A percentile compares a stretch with the other conserved stretches of the same genome.
These are phyloP conservation scores for Botrytis cinerea DNA, from an alignment of 2,329 filamentous ascomycete species.

Conservation along the genomic window DNA sequence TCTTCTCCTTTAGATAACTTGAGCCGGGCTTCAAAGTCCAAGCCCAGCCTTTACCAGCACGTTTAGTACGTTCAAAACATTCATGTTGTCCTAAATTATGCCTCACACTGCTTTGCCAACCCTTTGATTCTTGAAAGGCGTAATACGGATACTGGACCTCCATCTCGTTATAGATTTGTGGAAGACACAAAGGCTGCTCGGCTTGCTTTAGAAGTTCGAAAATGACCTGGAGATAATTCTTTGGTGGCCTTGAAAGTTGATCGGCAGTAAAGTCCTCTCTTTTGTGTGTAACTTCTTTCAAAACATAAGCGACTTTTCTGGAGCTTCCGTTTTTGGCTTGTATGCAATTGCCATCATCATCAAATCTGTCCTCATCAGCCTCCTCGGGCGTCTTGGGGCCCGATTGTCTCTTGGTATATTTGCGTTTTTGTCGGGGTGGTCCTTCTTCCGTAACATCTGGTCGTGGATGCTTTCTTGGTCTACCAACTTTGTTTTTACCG, in stretches of 20 bases:
- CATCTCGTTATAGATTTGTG: conserved; percentile 61
- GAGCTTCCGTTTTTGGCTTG: conserved; percentile 8
- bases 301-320: conserved; percentile 45
- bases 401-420: conserved; percentile 64
- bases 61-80: conserved; percentile 56
- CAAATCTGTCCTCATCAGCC: conserved; percentile 44
- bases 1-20: conserved; percentile 59
- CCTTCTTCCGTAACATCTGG: conserved; percentile 52
- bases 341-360: conserved; percentile 19
- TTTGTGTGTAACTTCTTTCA: conserved; percentile 57
- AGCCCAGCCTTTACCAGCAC: conserved; percentile 56
- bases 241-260: conserved; percentile 65
- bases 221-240: conserved; percentile 60
- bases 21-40: conserved; percentile 56
- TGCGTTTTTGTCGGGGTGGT: conserved; percentile 62
- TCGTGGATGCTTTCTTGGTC: conserved; percentile 63
- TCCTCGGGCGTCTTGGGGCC: conserved; percentile 50
- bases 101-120: conserved; percentile 64
- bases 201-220: conserved; percentile 57
- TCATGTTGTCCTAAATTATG: conserved; percentile 60
- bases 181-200: conserved; percentile 54
- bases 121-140: conserved; percentile 54
- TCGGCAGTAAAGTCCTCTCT: conserved; percentile 65
- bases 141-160: conserved; percentile 60
- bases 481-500: conserved; percentile 63